Conservation (phyloP, 176 grass and related monocot genomes). For the Musa acuminata region DNA sequence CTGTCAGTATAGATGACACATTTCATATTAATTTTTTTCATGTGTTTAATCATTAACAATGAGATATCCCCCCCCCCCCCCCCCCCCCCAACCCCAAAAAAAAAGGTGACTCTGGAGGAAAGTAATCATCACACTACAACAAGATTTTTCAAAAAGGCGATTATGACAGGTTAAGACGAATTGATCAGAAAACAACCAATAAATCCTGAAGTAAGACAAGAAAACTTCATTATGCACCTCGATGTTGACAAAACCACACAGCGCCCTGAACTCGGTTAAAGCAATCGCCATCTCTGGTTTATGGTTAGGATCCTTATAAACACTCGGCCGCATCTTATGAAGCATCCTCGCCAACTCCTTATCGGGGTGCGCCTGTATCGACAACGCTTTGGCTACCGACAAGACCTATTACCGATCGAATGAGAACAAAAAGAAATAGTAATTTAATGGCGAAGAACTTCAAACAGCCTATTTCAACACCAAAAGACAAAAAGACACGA, state of each 20-base stretch:
- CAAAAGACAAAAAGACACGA: not conserved
- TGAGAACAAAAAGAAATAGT: not conserved
- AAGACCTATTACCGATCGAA: constrained; percentile 40
- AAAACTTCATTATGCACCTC: constrained; percentile 34
- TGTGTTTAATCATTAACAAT: not conserved
- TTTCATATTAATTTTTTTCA: not conserved
- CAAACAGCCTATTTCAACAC: not conserved
- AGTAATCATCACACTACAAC: not conserved
- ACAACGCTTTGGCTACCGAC: constrained; percentile 86
- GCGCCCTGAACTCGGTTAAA: constrained; percentile 75
- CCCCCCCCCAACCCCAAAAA: too few species aligned
- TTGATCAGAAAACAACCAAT: not conserved
- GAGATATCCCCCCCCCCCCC: not conserved
- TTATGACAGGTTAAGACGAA: not conserved
- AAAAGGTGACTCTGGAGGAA: not conserved
- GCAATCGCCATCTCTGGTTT: constrained; percentile 98
- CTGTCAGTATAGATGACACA: too few species aligned
- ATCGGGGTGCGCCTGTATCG: constrained; percentile 95
- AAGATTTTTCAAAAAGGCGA: not conserved
- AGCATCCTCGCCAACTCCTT: constrained; percentile 67
- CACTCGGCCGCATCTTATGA: constrained; percentile 48
- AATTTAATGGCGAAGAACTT: not conserved
- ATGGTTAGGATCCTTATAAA: constrained; percentile 78
- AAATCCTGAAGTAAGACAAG: not conserved
- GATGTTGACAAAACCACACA: constrained; percentile 70